A percentile compares a stretch with the other conserved stretches of the same genome.
Conservation (phyloP, 2,329 filamentous ascomycete species). For the Aspergillus udagawae region DNA sequence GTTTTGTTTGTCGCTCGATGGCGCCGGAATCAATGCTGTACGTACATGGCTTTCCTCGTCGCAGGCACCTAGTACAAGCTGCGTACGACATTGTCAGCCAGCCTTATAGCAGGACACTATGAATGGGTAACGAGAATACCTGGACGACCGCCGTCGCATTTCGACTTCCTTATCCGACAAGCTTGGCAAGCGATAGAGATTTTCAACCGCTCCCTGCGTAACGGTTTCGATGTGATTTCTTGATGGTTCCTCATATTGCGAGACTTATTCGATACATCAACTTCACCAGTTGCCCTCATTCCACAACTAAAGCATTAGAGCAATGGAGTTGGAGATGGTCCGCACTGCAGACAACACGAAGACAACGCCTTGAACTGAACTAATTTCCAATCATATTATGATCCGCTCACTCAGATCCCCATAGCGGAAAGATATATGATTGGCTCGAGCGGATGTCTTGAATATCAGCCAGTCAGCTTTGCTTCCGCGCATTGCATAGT, state of each 20-base stretch:
- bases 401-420: too few relatives aligned
- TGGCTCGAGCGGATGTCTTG: background rate
- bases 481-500: background rate
- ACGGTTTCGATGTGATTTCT: background rate
- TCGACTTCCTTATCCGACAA: slow-evolving; percentile 15
- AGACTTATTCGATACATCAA: too few relatives aligned
- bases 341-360: too few relatives aligned
- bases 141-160: slow-evolving; percentile 16
- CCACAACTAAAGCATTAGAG: too few relatives aligned
- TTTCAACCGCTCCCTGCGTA: slow-evolving; percentile 13
- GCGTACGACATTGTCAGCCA: background rate
- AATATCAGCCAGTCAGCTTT: background rate
- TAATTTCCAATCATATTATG: too few relatives aligned
- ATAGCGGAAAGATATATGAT: background rate
- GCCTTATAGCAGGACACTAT: background rate
- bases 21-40: slow-evolving; percentile 4
- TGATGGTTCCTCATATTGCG: too few relatives aligned
- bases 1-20: background rate
- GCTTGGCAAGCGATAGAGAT: slow-evolving; percentile 14
- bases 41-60: slow-evolving; percentile 8
- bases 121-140: slow-evolving; percentile 5
- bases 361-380: too few relatives aligned
- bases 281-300: too few relatives aligned
- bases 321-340: too few relatives aligned
- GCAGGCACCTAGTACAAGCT: slow-evolving; percentile 10